Evolutionary conservation across 2,329 filamentous ascomycete genomes (phyloP).

Genomic region (Colletotrichum orbiculare): DNA sequence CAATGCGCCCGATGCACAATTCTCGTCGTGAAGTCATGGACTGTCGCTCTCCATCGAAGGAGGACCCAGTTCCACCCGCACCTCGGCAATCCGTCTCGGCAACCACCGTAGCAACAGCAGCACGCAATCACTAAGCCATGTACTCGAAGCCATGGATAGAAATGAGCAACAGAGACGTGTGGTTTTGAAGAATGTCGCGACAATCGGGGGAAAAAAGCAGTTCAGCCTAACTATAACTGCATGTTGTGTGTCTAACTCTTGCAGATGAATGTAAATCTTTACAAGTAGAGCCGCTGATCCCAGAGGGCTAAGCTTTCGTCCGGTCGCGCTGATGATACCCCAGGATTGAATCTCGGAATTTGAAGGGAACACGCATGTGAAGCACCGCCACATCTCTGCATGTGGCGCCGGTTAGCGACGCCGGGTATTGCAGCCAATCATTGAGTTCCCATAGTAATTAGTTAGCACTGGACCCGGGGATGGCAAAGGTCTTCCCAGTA

Average conservation of each 20-base stretch:
- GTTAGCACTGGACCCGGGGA: too few species aligned
- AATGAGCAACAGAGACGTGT: not conserved
- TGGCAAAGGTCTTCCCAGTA: conserved; percentile 6
- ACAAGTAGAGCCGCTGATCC: conserved; percentile 6
- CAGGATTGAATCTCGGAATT: conserved; percentile 29
- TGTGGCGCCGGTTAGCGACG: too few species aligned
- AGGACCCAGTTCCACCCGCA: conserved; percentile 28
- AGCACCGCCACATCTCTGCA: conserved; percentile 1
- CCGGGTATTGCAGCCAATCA: too few species aligned
- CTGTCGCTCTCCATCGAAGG: conserved; percentile 17
- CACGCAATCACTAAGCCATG: conserved; percentile 3
- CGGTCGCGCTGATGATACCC: conserved; percentile 30
- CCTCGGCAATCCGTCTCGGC: conserved; percentile 22
- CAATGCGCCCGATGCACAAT: conserved; percentile 4
- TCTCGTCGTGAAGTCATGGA: conserved; percentile 33
- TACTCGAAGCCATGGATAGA: not conserved
- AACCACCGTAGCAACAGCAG: conserved; percentile 4
- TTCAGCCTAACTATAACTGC: conserved; percentile 1
- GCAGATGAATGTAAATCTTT: conserved; percentile 6
- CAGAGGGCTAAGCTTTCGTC: conserved; percentile 30
- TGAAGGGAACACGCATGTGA: conserved; percentile 29
- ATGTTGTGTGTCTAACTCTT: not conserved
- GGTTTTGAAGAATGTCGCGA: too few species aligned
- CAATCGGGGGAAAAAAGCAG: not conserved
- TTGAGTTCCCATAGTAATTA: too few species aligned